These are phyloP conservation scores for Penicillium robsamsonii DNA, from an alignment of 495 filamentous ascomycete species.

Conservation along the genomic window DNA sequence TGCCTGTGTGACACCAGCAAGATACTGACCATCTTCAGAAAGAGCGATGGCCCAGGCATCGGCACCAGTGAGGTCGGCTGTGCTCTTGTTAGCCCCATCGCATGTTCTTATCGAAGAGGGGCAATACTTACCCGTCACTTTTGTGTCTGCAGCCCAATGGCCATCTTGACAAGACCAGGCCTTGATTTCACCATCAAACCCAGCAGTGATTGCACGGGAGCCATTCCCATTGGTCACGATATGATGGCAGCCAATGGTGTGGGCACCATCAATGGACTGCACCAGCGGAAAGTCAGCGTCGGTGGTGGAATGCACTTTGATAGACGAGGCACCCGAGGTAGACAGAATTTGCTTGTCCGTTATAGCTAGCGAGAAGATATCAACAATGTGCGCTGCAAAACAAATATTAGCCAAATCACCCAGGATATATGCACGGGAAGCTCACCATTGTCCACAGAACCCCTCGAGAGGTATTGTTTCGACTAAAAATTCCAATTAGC, in stretches of 20 bases:
- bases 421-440: not conserved
- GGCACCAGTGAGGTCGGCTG: slow-evolving; percentile 30
- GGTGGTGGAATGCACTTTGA: slow-evolving; percentile 72
- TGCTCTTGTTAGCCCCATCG: slow-evolving; percentile 8
- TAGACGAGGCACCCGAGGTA: slow-evolving; percentile 73
- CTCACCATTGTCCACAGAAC: slow-evolving; percentile 83
- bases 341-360: slow-evolving; percentile 75
- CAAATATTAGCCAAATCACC: slow-evolving; percentile 20
- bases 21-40: slow-evolving; percentile 73
- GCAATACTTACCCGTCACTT: slow-evolving; percentile 41
- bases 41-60: slow-evolving; percentile 86
- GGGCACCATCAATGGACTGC: slow-evolving; percentile 72
- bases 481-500: slow-evolving; percentile 56
- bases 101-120: not conserved
- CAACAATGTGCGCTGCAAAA: slow-evolving; percentile 69
- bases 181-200: slow-evolving; percentile 83
- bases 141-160: slow-evolving; percentile 51
- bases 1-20: slow-evolving; percentile 78
- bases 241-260: slow-evolving; percentile 88
- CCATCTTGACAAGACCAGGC: slow-evolving; percentile 65
- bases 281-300: slow-evolving; percentile 67
- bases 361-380: slow-evolving; percentile 88
- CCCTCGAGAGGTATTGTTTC: slow-evolving; percentile 93
- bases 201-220: slow-evolving; percentile 69
- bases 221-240: slow-evolving; percentile 68